These are phyloP conservation scores for Ulmus americana DNA, from an alignment of 331 rosid species.

Conservation along the genomic window DNA sequence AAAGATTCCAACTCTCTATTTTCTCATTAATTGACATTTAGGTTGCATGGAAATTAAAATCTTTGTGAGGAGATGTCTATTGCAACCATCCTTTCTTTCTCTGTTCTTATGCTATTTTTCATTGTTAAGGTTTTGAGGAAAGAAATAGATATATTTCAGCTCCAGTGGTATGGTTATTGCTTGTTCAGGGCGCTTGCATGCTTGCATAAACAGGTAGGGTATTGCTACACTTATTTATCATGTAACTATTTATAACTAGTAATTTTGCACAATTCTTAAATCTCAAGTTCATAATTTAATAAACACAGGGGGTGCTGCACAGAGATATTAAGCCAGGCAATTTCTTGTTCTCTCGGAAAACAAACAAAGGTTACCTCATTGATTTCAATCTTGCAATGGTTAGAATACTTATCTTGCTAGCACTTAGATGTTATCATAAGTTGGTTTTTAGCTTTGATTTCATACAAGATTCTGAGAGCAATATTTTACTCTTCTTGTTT, in stretches of 20 bases:
- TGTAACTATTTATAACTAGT: not conserved
- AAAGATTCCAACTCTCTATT: not conserved
- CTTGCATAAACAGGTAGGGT: slow-evolving; percentile 37
- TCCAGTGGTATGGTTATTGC: slow-evolving; percentile 41
- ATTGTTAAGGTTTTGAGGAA: slow-evolving; percentile 30
- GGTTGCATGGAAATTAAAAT: not conserved
- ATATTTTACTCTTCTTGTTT: not conserved
- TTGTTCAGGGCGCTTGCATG: slow-evolving; percentile 30
- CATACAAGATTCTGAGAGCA: not conserved
- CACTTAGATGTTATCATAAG: not conserved
- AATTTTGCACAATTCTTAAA: not conserved
- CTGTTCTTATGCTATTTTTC: slow-evolving; percentile 3
- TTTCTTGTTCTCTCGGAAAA: slow-evolving; percentile 33
- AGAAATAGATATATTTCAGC: slow-evolving; percentile 28
- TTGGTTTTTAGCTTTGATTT: not conserved
- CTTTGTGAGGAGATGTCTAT: not conserved
- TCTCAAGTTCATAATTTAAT: not conserved
- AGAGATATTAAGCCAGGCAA: slow-evolving; percentile 42
- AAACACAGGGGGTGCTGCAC: slow-evolving; percentile 33
- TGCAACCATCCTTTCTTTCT: not conserved
- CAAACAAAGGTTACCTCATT: slow-evolving; percentile 34
- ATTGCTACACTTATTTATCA: not conserved
- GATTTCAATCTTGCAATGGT: slow-evolving; percentile 42
- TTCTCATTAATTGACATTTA: not conserved
- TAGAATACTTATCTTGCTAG: slow-evolving; percentile 16